phyloP scores from a whole-genome alignment of 345 rosid genomes.

The Dipteronia dyeriana region DNA sequence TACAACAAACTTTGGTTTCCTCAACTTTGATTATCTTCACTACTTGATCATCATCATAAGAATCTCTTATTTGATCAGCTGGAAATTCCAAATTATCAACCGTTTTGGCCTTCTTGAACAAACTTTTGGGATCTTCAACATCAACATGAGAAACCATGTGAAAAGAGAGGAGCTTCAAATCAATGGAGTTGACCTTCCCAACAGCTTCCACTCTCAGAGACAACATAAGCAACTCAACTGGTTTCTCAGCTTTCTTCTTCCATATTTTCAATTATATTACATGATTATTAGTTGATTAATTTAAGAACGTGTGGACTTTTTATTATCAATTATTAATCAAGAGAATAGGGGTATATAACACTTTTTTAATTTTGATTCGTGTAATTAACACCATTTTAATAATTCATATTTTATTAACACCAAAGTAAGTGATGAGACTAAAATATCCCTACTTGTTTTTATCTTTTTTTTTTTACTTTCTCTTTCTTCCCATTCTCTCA shows the following conservation, averaged over 20 bases:
- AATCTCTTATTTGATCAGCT: background rate
- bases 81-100: background rate
- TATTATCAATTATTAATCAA: background rate
- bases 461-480: too few species aligned
- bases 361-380: too few species aligned
- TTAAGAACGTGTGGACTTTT: background rate
- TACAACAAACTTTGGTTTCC: conserved; percentile 7
- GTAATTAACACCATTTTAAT: too few species aligned
- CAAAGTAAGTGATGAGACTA: too few species aligned
- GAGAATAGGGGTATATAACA: too few species aligned
- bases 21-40: background rate
- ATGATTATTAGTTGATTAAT: background rate
- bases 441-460: too few species aligned
- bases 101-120: background rate
- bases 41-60: background rate
- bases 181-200: conserved; percentile 73
- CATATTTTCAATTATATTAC: background rate
- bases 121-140: conserved; percentile 19
- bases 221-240: conserved; percentile 9
- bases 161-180: conserved; percentile 54
- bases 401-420: too few species aligned
- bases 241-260: background rate
- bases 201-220: conserved; percentile 62
- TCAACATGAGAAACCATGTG: conserved; percentile 45
- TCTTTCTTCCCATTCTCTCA: too few species aligned